Evolutionary conservation across 2,329 filamentous ascomycete genomes (phyloP).

Genomic region (Aureobasidium uvarum): DNA sequence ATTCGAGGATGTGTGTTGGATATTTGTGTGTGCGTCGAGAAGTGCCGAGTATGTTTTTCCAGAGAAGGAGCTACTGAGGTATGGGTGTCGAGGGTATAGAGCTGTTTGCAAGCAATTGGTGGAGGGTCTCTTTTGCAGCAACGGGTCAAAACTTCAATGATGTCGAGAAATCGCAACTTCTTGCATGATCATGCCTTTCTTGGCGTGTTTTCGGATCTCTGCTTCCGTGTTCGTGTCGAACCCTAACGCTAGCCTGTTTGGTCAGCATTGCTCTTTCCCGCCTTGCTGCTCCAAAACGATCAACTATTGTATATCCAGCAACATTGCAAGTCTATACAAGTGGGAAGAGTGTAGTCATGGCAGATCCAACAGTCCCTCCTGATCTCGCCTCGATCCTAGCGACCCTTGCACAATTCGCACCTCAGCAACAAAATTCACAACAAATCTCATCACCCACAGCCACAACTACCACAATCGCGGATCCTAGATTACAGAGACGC

Average conservation of each 20-base stretch:
- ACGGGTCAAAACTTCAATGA: slow-evolving; percentile 21
- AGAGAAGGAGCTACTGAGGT: not conserved
- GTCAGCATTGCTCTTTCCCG: not conserved
- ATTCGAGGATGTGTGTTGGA: not conserved
- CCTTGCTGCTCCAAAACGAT: not conserved
- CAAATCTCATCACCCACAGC: not conserved
- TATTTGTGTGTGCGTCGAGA: not conserved
- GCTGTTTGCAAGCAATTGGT: not conserved
- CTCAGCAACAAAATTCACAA: slow-evolving; percentile 22
- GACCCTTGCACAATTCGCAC: slow-evolving; percentile 36
- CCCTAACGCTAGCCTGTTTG: slow-evolving; percentile 22
- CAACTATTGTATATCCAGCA: not conserved
- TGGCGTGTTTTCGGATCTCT: slow-evolving; percentile 6
- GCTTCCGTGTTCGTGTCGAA: not conserved
- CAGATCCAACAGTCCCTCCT: slow-evolving; percentile 31
- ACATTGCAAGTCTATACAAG: not conserved
- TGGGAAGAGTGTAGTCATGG: slow-evolving; percentile 33
- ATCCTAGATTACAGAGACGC: slow-evolving; percentile 14
- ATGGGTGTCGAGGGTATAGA: not conserved
- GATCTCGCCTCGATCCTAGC: slow-evolving; percentile 39
- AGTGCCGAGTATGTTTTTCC: not conserved
- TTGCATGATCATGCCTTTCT: slow-evolving; percentile 17
- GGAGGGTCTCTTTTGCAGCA: not conserved
- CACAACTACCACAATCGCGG: slow-evolving; percentile 27
- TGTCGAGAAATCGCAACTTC: slow-evolving; percentile 20